Percentiles rank a stretch among this genome's conserved stretches.
These are phyloP conservation scores for Lachancea mirantina DNA, from an alignment of 805 yeast species.

Conservation along the genomic window DNA sequence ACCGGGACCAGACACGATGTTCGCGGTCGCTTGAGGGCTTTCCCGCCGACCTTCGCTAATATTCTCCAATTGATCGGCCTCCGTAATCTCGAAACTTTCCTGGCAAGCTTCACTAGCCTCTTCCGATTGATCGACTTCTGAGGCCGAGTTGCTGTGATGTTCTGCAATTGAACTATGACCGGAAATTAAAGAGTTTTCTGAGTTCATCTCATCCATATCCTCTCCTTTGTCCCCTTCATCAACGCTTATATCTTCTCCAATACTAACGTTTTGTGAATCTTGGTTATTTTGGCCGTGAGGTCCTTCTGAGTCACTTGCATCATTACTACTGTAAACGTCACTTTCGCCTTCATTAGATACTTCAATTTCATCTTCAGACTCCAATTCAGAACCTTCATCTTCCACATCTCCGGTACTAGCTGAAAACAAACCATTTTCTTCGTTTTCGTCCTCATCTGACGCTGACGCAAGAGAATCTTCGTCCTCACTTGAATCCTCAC, in stretches of 20 bases:
- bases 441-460: not conserved
- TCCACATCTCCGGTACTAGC: not conserved
- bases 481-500: not conserved
- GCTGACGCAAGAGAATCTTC: not conserved
- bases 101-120: too few species aligned
- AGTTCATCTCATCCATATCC: not conserved
- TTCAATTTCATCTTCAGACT: not conserved
- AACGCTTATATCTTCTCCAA: constrained; percentile 1
- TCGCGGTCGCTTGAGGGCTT: too few species aligned
- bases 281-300: too few species aligned
- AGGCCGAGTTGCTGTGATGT: too few species aligned
- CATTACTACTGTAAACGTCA: not conserved
- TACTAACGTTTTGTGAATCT: too few species aligned
- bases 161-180: too few species aligned
- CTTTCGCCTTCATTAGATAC: not conserved
- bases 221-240: not conserved
- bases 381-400: not conserved
- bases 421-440: not conserved
- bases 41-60: too few species aligned
- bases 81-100: too few species aligned
- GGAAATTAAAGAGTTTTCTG: too few species aligned
- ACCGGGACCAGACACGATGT: too few species aligned
- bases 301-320: not conserved
- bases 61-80: too few species aligned
- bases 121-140: too few species aligned